Conservation (phyloP, 75 land plant genomes). For the Chamaecyparis obtusa region DNA sequence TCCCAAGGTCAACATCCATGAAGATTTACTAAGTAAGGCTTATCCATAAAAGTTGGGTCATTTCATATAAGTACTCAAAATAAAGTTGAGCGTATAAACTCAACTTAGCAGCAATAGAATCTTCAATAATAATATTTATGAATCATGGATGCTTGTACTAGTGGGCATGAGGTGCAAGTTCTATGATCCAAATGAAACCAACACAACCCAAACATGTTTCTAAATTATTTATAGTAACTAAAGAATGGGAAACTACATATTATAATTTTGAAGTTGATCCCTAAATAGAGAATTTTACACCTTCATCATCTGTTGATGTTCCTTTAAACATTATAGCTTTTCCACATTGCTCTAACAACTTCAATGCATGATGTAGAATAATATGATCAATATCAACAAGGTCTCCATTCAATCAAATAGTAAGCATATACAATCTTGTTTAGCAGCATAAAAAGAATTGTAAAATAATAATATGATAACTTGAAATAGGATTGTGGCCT, state of each 20-base stretch:
- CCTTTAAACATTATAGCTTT: conserved; percentile 89
- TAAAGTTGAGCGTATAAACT: too few relatives aligned
- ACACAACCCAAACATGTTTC: too few relatives aligned
- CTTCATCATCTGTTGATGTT: conserved; percentile 78
- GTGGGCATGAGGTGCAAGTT: too few relatives aligned
- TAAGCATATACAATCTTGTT: background rate
- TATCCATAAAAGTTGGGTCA: too few relatives aligned
- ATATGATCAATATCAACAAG: conserved; percentile 80
- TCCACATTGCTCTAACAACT: conserved; percentile 74
- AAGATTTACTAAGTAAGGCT: background rate
- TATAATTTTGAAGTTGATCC: background rate
- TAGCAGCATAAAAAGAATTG: background rate
- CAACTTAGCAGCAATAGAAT: too few relatives aligned
- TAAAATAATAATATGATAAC: background rate
- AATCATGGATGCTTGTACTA: too few relatives aligned
- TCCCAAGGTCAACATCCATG: background rate
- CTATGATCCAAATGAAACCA: too few relatives aligned
- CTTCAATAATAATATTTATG: too few relatives aligned
- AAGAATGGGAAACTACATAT: background rate
- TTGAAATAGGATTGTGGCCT: background rate
- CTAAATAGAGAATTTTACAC: conserved; percentile 76
- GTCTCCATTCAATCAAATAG: conserved; percentile 31
- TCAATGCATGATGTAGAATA: conserved; percentile 68
- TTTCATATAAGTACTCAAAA: too few relatives aligned
- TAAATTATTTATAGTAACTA: background rate